Conservation (phyloP, 2,329 filamentous ascomycete species). For the Dendrostoma leiphaemia region DNA sequence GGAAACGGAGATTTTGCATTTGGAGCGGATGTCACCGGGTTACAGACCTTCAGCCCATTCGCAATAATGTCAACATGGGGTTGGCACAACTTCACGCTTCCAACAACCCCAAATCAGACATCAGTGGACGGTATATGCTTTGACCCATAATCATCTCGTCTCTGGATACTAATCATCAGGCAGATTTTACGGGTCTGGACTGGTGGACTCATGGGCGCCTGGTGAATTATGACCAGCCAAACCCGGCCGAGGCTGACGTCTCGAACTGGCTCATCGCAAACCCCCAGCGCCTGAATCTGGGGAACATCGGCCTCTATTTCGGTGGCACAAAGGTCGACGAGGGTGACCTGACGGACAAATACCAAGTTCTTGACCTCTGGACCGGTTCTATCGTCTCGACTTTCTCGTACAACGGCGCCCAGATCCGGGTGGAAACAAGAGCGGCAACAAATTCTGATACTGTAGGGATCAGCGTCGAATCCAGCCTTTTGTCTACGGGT, state of each 20-base stretch:
- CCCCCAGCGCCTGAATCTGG: constrained; percentile 50
- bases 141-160: neutral
- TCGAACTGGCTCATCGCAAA: constrained; percentile 45
- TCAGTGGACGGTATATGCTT: constrained; percentile 30
- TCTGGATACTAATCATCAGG: constrained; percentile 10
- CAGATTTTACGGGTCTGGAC: constrained; percentile 39
- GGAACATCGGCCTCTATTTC: constrained; percentile 46
- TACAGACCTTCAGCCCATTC: constrained; percentile 45
- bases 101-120: constrained; percentile 36
- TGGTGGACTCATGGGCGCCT: constrained; percentile 42
- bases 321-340: constrained; percentile 37
- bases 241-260: constrained; percentile 38
- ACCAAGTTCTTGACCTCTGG: constrained; percentile 47
- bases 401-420: constrained; percentile 38
- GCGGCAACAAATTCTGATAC: constrained; percentile 45
- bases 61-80: constrained; percentile 47
- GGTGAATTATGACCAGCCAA: constrained; percentile 41
- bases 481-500: constrained; percentile 35
- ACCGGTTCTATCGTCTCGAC: constrained; percentile 41
- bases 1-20: constrained; percentile 50
- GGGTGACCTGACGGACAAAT: constrained; percentile 35
- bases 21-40: constrained; percentile 43
- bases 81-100: constrained; percentile 48
- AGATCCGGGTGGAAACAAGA: constrained; percentile 42
- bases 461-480: constrained; percentile 41